Percentiles rank a stretch among this genome's conserved stretches.
These are phyloP conservation scores for Salpingoeca rosetta DNA, from an alignment of 78 protist genomes.

Conservation along the genomic window DNA sequence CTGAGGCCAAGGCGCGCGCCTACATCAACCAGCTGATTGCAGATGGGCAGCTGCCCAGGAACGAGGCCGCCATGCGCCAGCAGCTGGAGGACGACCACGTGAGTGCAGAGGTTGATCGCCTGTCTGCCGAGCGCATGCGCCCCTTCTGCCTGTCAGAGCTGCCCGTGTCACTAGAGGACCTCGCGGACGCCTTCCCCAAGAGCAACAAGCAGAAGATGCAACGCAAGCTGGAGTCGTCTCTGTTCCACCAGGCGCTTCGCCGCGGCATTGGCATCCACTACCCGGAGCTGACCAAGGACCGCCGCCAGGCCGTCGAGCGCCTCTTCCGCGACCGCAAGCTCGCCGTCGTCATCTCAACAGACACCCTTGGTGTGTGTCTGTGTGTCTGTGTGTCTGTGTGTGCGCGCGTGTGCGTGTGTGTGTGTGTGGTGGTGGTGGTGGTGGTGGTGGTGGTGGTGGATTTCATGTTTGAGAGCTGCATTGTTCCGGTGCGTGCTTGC, in stretches of 20 bases:
- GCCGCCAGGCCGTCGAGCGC: conserved; percentile 35
- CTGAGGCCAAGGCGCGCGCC: no score
- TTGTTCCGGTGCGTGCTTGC: no score
- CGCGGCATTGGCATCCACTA: conserved; percentile 51
- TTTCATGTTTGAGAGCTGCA: no score
- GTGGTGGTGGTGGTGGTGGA: no score
- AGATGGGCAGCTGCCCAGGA: no score
- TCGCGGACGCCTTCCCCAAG: not conserved
- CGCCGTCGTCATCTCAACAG: conserved; percentile 55
- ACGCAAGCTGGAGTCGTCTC: not conserved
- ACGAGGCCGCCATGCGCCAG: no score
- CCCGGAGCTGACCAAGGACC: conserved; percentile 20
- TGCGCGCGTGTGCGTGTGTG: no score
- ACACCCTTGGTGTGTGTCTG: conserved; percentile 62
- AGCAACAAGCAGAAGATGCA: not conserved
- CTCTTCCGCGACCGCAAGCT: conserved; percentile 47
- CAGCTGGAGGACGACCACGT: no score
- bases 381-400: no score
- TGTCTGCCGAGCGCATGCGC: not conserved
- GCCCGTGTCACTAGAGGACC: not conserved
- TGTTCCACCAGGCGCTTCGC: not conserved
- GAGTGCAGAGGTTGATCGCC: not conserved
- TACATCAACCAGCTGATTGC: no score
- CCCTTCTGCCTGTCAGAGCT: not conserved
- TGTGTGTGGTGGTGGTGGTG: no score